Conservation (phyloP, 2,329 filamentous ascomycete genomes). For the Colletotrichum filicis region DNA sequence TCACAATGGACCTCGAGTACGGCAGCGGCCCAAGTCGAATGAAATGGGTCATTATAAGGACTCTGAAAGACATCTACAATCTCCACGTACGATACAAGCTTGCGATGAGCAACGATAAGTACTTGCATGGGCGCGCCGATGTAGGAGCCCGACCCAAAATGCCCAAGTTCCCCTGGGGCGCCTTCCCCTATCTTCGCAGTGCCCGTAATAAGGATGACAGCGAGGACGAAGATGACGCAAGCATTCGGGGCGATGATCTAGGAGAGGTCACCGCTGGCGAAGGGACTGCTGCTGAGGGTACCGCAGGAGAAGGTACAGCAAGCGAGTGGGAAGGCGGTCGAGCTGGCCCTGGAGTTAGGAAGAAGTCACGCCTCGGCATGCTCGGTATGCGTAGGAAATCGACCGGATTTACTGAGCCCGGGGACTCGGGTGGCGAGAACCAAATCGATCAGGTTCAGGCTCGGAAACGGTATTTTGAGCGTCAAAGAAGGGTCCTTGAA, state of each 20-base stretch:
- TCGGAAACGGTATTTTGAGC: constrained; percentile 76
- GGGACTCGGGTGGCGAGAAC: constrained; percentile 52
- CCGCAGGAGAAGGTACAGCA: constrained; percentile 63
- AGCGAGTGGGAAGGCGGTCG: constrained; percentile 46
- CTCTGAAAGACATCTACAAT: constrained; percentile 89
- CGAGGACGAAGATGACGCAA: constrained; percentile 73
- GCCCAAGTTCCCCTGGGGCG: constrained; percentile 88
- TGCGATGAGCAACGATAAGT: constrained; percentile 84
- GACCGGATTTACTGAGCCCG: constrained; percentile 59
- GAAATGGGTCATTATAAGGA: constrained; percentile 93
- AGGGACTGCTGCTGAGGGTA: constrained; percentile 53
- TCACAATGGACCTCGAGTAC: constrained; percentile 94
- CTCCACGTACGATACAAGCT: constrained; percentile 94
- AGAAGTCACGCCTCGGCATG: constrained; percentile 64
- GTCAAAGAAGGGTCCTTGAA: constrained; percentile 86
- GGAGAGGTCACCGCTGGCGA: constrained; percentile 56
- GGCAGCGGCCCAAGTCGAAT: constrained; percentile 95
- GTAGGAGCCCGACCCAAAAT: constrained; percentile 78
- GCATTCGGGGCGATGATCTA: constrained; percentile 50
- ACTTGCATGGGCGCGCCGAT: constrained; percentile 76
- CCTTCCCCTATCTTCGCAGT: constrained; percentile 88
- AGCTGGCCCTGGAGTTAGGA: constrained; percentile 44
- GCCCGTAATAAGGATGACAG: constrained; percentile 84
- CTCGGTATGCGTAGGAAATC: constrained; percentile 65
- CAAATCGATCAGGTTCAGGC: constrained; percentile 54